Percentiles rank a stretch among this genome's conserved stretches.
Evolutionary conservation across 768 basidiomycete genomes (phyloP).

Genomic region (Boletus pseudopeckii): DNA sequence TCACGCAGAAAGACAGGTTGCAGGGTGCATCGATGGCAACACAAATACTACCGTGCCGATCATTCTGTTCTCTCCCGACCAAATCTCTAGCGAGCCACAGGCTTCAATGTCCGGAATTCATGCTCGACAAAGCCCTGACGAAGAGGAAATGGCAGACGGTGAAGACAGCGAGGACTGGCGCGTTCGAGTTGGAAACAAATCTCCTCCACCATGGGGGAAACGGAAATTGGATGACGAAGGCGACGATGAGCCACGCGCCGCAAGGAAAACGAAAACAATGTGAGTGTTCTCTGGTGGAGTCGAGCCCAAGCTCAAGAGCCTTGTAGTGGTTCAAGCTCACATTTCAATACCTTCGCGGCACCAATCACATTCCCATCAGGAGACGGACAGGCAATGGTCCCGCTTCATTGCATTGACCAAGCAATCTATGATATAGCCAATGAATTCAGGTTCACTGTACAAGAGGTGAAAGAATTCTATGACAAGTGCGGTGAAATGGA

Average conservation of each 20-base stretch:
- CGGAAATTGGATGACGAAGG: conserved; percentile 44
- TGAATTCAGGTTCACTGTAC: conserved; percentile 66
- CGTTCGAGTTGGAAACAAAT: conserved; percentile 56
- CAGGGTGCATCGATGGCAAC: conserved; percentile 9
- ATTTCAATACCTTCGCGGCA: not conserved
- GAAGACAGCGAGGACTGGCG: conserved; percentile 62
- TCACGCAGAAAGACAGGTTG: conserved; percentile 18
- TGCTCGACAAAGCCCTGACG: conserved; percentile 45
- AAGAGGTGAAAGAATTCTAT: conserved; percentile 78
- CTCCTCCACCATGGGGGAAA: conserved; percentile 71
- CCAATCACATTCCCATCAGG: conserved; percentile 2
- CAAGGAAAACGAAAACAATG: conserved; percentile 46
- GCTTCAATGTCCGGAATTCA: conserved; percentile 22
- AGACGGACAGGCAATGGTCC: conserved; percentile 5
- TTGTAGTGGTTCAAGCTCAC: conserved; percentile 3
- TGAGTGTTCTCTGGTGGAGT: conserved; percentile 24
- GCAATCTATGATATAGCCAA: conserved; percentile 62
- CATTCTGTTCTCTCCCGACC: conserved; percentile 25
- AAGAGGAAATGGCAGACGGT: conserved; percentile 66
- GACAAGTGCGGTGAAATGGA: conserved; percentile 71
- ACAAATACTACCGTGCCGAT: conserved; percentile 17
- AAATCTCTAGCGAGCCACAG: conserved; percentile 25
- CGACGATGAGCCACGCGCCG: conserved; percentile 21
- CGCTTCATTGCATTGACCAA: conserved; percentile 64
- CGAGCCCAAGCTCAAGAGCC: not conserved